Conservation (phyloP, 352 stramenopile genomes). For the Pythium dissimile region DNA sequence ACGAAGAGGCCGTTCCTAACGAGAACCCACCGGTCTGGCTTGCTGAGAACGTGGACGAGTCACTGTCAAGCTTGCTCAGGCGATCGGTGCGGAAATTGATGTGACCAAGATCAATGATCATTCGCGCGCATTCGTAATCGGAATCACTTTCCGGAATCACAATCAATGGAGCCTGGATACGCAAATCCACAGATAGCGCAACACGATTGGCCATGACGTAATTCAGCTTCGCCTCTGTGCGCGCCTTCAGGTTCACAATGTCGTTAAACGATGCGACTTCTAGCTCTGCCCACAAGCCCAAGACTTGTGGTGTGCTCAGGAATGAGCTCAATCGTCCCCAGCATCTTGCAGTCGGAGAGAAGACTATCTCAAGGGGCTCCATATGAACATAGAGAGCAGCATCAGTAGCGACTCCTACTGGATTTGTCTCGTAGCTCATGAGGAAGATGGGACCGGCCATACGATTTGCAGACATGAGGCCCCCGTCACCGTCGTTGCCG, state of each 20-base stretch:
- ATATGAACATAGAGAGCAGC: constrained; percentile 78
- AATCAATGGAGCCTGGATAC: constrained; percentile 84
- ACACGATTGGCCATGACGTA: constrained; percentile 88
- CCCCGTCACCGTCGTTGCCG: constrained; percentile 36
- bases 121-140: constrained; percentile 70
- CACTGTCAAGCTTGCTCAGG: constrained; percentile 72
- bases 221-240: constrained; percentile 86
- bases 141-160: constrained; percentile 81
- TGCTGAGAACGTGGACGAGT: constrained; percentile 32
- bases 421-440: constrained; percentile 83
- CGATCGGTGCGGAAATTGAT: constrained; percentile 84
- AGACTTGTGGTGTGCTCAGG: constrained; percentile 66
- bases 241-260: constrained; percentile 86
- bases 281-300: constrained; percentile 83
- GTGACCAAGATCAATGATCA: constrained; percentile 80
- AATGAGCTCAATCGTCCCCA: constrained; percentile 76
- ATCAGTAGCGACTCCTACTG: constrained; percentile 55
- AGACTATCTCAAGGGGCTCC: constrained; percentile 83
- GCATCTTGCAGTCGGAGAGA: constrained; percentile 80
- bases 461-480: constrained; percentile 55
- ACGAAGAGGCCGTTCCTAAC: constrained; percentile 25
- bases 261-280: constrained; percentile 88
- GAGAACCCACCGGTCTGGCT: constrained; percentile 25
- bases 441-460: constrained; percentile 75
- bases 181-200: constrained; percentile 70